Evolutionary conservation across 345 rosid genomes (phyloP).

Genomic region (Excoecaria cochinchinensis): DNA sequence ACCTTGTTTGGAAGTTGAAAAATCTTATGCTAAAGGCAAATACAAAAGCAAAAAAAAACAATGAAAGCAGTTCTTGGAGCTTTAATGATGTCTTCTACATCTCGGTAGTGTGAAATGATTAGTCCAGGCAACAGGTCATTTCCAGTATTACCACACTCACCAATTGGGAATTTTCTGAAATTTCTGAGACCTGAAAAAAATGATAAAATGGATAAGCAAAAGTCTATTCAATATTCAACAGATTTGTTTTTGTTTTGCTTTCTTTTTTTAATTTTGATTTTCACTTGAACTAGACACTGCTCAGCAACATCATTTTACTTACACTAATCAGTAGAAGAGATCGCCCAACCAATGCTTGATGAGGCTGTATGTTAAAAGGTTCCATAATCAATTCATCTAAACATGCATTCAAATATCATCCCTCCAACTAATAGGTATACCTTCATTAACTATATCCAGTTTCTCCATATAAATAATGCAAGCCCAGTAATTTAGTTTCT

Average conservation of each 20-base stretch:
- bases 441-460: neutral
- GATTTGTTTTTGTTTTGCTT: neutral
- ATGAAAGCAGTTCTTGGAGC: too few relatives aligned
- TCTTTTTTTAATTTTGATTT: neutral
- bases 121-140: too few relatives aligned
- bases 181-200: slow-evolving; percentile 77
- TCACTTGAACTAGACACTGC: neutral
- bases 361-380: slow-evolving; percentile 51
- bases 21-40: too few relatives aligned
- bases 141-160: too few relatives aligned
- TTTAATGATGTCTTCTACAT: too few relatives aligned
- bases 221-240: neutral
- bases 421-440: neutral
- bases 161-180: too few relatives aligned
- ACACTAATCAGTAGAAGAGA: slow-evolving; percentile 94
- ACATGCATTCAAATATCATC: neutral
- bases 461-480: neutral
- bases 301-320: slow-evolving; percentile 22
- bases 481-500: neutral
- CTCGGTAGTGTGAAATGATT: too few relatives aligned
- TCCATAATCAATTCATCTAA: neutral
- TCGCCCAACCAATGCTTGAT: slow-evolving; percentile 97
- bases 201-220: neutral
- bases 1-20: too few relatives aligned
- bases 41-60: too few relatives aligned